Evolutionary conservation across 129 eudicot genomes (phyloP), one percentile per base, ranked within the genome.

Genomic region (Pseudognaphalium luteoalbum): DNA sequence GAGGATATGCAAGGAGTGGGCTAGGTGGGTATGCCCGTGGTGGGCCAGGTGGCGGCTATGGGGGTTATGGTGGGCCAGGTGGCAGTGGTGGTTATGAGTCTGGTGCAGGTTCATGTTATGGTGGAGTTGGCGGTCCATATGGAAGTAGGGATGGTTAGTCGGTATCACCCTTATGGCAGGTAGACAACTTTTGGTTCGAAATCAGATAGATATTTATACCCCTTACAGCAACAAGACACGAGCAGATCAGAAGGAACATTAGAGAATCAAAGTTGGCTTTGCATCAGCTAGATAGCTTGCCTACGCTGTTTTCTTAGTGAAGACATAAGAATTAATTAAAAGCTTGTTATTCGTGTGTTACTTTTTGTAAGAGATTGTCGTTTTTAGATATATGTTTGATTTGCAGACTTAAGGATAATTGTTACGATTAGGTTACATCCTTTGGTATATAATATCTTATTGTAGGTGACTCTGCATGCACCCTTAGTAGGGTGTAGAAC

Each of bases 131-230:
- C 6, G 71, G 71, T 1, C 71, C 71, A 56, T 86, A 80, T 77
- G 88, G 81, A 66, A 73, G 83, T 54, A 83, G 84, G 79, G 86
- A 89, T 6, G 77, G 86, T 79, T 86, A 85, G 92, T 80, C 98
- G 98, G 51, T 92, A 86, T 79, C 98, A 92, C 82, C 98, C 98
- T 41, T 92, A 92, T 68, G 84, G 88, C 83, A 89, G 98, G 84
- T 90, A 93, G 98, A 82, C 81, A 70, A 44, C 78, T 73, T 78
- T 54, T 74, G 80, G 75, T 63, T 73, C 72, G 66, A 74, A 41
- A 50, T 80, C 74, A 47, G 66, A 74, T 80, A 80, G 83, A 74
- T 50, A 51, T n/a, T 37, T 72, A 80, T 29, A 72, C 51, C 78
- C 62, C 52, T 80, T 80, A 67, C 79, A 14, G 54, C 83, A 66